These are phyloP conservation scores for Paulownia fortunei DNA, from an alignment of 257 asterid genomes.

Conservation along the genomic window DNA sequence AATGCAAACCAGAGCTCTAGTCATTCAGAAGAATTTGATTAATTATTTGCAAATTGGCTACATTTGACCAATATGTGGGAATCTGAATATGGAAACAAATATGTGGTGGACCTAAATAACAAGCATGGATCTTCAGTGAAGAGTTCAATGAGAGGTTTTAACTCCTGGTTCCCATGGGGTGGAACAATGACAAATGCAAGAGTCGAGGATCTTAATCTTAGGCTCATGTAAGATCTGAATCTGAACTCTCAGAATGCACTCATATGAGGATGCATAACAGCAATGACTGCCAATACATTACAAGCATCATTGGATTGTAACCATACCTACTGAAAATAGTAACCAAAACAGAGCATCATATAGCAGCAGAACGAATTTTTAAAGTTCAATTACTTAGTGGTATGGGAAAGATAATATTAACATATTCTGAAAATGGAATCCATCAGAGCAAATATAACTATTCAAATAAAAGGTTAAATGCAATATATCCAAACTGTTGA, in stretches of 20 bases:
- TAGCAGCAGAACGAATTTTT: constrained; percentile 21
- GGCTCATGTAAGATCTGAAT: constrained; percentile 4
- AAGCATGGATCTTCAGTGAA: constrained; percentile 31
- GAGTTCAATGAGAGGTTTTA: constrained; percentile 20
- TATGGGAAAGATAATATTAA: not conserved
- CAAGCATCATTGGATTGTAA: constrained; percentile 16
- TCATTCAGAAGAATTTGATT: constrained; percentile 16
- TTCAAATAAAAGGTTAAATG: constrained; percentile 7
- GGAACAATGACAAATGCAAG: constrained; percentile 18
- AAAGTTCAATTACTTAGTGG: constrained; percentile 4
- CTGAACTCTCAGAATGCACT: not conserved
- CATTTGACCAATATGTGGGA: not conserved
- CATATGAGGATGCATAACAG: constrained; percentile 11
- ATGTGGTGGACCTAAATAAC: constrained; percentile 9
- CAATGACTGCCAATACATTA: constrained; percentile 2
- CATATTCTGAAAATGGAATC: constrained; percentile 17
- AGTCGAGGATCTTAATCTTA: constrained; percentile 16
- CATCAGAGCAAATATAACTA: constrained; percentile 4
- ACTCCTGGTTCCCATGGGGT: not conserved
- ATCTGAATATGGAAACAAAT: no score
- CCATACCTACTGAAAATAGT: constrained; percentile 17
- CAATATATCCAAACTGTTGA: no score
- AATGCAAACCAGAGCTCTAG: constrained; percentile 24
- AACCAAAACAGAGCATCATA: constrained; percentile 15
- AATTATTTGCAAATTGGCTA: not conserved